These are phyloP conservation scores for Annulohypoxylon stygium DNA, from an alignment of 495 filamentous ascomycete species.

Conservation along the genomic window DNA sequence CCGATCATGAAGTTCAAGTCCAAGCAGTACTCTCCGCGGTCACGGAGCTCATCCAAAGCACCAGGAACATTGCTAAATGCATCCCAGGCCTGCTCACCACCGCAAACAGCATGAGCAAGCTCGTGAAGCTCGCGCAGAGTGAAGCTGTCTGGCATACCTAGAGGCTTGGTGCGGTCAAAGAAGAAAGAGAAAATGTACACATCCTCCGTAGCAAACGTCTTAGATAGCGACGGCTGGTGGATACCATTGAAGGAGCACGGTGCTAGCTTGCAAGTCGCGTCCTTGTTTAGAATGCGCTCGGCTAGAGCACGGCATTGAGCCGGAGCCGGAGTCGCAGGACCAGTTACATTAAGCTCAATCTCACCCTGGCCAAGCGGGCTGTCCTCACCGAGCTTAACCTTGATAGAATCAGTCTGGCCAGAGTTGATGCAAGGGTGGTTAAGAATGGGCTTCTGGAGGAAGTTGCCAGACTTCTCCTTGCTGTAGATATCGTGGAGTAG, in stretches of 20 bases:
- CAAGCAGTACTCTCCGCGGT: conserved; percentile 88
- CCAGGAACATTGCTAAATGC: conserved; percentile 78
- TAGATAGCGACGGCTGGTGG: conserved; percentile 90
- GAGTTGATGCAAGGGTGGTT: conserved; percentile 89
- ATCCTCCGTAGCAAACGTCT: conserved; percentile 93
- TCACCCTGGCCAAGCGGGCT: conserved; percentile 70
- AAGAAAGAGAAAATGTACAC: conserved; percentile 98
- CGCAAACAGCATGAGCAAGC: conserved; percentile 85
- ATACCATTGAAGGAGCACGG: conserved; percentile 98
- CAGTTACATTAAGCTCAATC: conserved; percentile 85
- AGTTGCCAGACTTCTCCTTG: conserved; percentile 63
- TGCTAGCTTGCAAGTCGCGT: conserved; percentile 80
- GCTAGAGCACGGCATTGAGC: conserved; percentile 90
- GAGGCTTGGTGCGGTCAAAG: conserved; percentile 88
- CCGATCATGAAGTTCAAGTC: conserved; percentile 96
- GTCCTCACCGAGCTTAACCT: conserved; percentile 71
- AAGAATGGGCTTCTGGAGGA: conserved; percentile 75
- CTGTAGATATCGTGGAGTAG: conserved; percentile 71
- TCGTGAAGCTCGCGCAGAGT: conserved; percentile 88
- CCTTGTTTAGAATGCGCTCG: conserved; percentile 91
- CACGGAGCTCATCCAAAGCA: conserved; percentile 79
- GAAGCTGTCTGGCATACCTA: conserved; percentile 97
- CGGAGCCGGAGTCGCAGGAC: conserved; percentile 79
- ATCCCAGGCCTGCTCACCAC: conserved; percentile 80
- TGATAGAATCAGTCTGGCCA: conserved; percentile 76